Conservation (phyloP, 2,329 filamentous ascomycete genomes). For the Aspergillus sp. region DNA sequence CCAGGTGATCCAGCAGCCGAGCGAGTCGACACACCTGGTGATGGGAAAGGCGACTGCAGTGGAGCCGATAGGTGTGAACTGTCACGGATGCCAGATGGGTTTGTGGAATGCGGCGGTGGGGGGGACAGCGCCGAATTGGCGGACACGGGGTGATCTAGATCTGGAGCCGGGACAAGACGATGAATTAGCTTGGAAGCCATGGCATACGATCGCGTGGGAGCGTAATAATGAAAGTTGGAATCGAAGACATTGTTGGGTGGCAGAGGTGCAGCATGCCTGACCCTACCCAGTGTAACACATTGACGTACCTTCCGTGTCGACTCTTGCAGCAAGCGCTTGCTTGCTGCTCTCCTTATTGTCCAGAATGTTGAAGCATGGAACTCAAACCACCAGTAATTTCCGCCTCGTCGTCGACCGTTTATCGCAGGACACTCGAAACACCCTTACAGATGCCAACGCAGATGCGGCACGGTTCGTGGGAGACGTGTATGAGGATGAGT, state of each 20-base stretch:
- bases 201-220: neutral
- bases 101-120: slow-evolving; percentile 28
- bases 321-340: slow-evolving; percentile 49
- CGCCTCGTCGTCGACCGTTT: slow-evolving; percentile 27
- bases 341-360: slow-evolving; percentile 47
- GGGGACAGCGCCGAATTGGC: slow-evolving; percentile 39
- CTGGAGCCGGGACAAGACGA: slow-evolving; percentile 24
- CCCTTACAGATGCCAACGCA: neutral
- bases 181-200: slow-evolving; percentile 15
- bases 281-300: slow-evolving; percentile 6
- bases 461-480: slow-evolving; percentile 7
- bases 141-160: slow-evolving; percentile 39
- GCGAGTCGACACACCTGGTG: slow-evolving; percentile 38
- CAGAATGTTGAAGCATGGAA: slow-evolving; percentile 50
- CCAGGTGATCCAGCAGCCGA: slow-evolving; percentile 36
- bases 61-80: slow-evolving; percentile 32
- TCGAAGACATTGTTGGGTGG: neutral
- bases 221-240: neutral
- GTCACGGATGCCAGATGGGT: slow-evolving; percentile 29
- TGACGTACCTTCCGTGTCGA: slow-evolving; percentile 48
- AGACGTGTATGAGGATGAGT: slow-evolving; percentile 11
- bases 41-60: slow-evolving; percentile 33
- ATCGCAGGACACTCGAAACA: slow-evolving; percentile 25
- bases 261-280: slow-evolving; percentile 2
- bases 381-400: slow-evolving; percentile 28